Evolutionary conservation across 257 asterid species (phyloP).

Genomic region (Penstemon barbatus): DNA sequence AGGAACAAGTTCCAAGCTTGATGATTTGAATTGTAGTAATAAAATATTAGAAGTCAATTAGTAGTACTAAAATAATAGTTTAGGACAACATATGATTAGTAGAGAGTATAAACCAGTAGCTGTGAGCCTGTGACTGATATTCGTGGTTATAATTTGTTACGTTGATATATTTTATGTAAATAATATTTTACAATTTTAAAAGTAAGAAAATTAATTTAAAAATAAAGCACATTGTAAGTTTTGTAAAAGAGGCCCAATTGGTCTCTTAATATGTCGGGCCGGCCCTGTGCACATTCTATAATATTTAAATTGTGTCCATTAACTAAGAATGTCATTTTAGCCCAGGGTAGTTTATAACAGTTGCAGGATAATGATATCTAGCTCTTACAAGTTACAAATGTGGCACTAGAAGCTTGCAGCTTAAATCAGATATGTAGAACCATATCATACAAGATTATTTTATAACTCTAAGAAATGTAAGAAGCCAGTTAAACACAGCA

Average conservation of each 20-base stretch:
- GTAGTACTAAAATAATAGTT: constrained; percentile 7
- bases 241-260: too few relatives aligned
- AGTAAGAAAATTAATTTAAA: too few relatives aligned
- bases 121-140: not conserved
- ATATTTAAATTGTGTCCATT: not conserved
- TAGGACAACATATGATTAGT: constrained; percentile 12
- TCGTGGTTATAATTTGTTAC: constrained; percentile 28
- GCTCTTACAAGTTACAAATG: not conserved
- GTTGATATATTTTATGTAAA: too few relatives aligned
- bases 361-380: not conserved
- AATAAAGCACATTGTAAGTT: too few relatives aligned
- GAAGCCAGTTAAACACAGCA: not conserved
- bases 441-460: not conserved
- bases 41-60: not conserved
- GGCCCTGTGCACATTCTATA: not conserved
- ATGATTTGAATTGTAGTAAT: constrained; percentile 1
- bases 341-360: not conserved
- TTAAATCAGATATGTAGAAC: constrained; percentile 2
- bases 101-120: not conserved
- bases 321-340: not conserved
- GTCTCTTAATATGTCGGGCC: too few relatives aligned
- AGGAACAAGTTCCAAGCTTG: constrained; percentile 36
- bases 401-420: constrained; percentile 4
- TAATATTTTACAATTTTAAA: too few relatives aligned
- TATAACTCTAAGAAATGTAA: constrained; percentile 5